Base-by-base conservation (phyloP, 225 moss, liverwort and hornwort species). In the Neckera pumila region DNA sequence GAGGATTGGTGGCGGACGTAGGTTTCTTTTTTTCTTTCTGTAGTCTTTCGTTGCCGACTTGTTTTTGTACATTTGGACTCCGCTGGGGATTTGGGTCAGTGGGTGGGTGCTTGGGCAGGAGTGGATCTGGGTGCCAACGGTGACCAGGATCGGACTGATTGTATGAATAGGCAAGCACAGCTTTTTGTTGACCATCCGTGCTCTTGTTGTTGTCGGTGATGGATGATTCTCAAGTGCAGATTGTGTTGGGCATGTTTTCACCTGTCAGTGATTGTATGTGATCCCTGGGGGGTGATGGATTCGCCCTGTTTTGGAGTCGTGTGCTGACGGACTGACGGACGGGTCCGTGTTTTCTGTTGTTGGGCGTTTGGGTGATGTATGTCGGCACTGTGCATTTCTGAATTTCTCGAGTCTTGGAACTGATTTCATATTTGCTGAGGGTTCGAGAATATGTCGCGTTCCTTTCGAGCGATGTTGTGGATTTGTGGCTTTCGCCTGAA, bases 41-140 rank as follows among this genome's bases (percentile, higher is more conserved):
- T 90, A 90, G 91, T 81, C 72, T 87, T 91, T 82, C 86, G 87
- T 90, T 94, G 90, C 91, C 93, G 91, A 95, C 93, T 95, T 70
- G 95, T 95, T 95, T 93, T 80, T 96, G 96, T 98, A 95, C 93
- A 96, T 96, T 95, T 93, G 94, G 92, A 91, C 94, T 93, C 95
- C 93, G 94, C 93, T 92, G 90, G 92, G 93, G 86, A 87, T 90
- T 88, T 92, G 92, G 92, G 86, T 75, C 87, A 89, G 93, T 61
- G 91, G 89, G 92, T 89, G 93, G 91, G 90, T 89, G 93, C 87
- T 86, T 81, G 92, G 92, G 94, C 87, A 89, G 95, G 90, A 90
- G 94, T 86, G 82, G 93, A 95, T 91, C 91, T 85, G 92, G 93
- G 92, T 88, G 93, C 62, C 84, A 13, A 47, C 53, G 76, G 93